A percentile compares a stretch with the other conserved stretches of the same genome.
Evolutionary conservation across 2,329 filamentous ascomycete species (phyloP).

Genomic region (Penicillium decumbens): DNA sequence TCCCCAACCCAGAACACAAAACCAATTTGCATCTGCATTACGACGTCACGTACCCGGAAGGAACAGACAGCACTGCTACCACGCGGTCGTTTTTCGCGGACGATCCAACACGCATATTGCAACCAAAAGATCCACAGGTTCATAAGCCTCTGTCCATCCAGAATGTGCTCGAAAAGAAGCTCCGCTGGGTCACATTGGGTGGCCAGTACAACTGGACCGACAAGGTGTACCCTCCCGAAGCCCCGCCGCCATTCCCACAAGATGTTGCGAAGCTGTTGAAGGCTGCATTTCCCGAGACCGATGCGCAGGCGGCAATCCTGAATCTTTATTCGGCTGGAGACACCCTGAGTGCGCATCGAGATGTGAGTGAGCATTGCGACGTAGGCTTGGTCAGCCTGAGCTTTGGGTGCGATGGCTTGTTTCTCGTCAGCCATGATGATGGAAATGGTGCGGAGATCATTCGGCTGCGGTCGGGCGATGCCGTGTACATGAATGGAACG

Average conservation of each 20-base stretch:
- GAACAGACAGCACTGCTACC: constrained; percentile 2
- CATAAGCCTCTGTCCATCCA: constrained; percentile 69
- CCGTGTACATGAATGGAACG: constrained; percentile 77
- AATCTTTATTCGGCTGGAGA: constrained; percentile 91
- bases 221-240: constrained; percentile 69
- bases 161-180: constrained; percentile 69
- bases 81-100: constrained; percentile 53
- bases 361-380: constrained; percentile 81
- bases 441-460: constrained; percentile 46
- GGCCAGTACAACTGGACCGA: constrained; percentile 96
- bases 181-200: constrained; percentile 91
- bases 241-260: constrained; percentile 66
- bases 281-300: constrained; percentile 68
- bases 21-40: constrained; percentile 91
- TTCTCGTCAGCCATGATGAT: constrained; percentile 69
- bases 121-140: constrained; percentile 65
- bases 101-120: constrained; percentile 29
- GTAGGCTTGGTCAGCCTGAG: constrained; percentile 78
- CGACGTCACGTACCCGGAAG: constrained; percentile 57
- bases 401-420: constrained; percentile 83
- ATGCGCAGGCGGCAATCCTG: constrained; percentile 83
- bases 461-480: constrained; percentile 76
- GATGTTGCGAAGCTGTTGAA: constrained; percentile 68
- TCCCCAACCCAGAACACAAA: constrained; percentile 67
- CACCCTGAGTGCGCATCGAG: constrained; percentile 85